A percentile compares a stretch with the other conserved stretches of the same genome.
Conservation (phyloP, 1,139 yeast species). For the Arxiozyma telluris region DNA sequence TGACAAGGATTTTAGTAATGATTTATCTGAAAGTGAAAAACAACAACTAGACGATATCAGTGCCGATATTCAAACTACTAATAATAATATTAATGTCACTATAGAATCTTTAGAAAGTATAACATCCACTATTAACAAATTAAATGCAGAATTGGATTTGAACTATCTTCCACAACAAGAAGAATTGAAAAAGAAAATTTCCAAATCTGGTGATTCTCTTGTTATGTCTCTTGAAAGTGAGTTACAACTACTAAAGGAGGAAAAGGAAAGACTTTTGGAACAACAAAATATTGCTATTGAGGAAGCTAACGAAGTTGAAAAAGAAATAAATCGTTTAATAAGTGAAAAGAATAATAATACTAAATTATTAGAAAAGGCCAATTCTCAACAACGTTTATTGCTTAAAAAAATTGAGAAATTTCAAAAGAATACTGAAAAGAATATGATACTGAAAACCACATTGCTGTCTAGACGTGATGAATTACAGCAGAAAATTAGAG, state of each 20-base stretch:
- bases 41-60: slow-evolving; percentile 36
- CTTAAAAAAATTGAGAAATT: slow-evolving; percentile 52
- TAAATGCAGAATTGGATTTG: slow-evolving; percentile 52
- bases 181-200: slow-evolving; percentile 15
- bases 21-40: slow-evolving; percentile 42
- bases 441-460: slow-evolving; percentile 55
- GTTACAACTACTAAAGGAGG: slow-evolving; percentile 24
- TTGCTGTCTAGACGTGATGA: slow-evolving; percentile 60
- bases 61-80: slow-evolving; percentile 35
- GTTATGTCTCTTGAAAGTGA: slow-evolving; percentile 29
- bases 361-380: slow-evolving; percentile 40
- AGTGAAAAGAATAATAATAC: slow-evolving; percentile 32
- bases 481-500: slow-evolving; percentile 63
- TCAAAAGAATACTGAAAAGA: slow-evolving; percentile 59
- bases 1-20: slow-evolving; percentile 44
- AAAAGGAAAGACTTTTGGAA: slow-evolving; percentile 13
- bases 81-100: slow-evolving; percentile 36
- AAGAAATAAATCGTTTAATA: slow-evolving; percentile 24
- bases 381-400: slow-evolving; percentile 47
- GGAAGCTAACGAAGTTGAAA: slow-evolving; percentile 30
- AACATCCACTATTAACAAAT: slow-evolving; percentile 43
- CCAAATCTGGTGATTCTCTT: slow-evolving; percentile 15
- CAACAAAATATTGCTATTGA: not conserved
- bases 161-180: slow-evolving; percentile 40
- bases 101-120: slow-evolving; percentile 40